Base-by-base conservation (phyloP, 2,329 filamentous ascomycete genomes). In the Colletotrichum limetticola region DNA sequence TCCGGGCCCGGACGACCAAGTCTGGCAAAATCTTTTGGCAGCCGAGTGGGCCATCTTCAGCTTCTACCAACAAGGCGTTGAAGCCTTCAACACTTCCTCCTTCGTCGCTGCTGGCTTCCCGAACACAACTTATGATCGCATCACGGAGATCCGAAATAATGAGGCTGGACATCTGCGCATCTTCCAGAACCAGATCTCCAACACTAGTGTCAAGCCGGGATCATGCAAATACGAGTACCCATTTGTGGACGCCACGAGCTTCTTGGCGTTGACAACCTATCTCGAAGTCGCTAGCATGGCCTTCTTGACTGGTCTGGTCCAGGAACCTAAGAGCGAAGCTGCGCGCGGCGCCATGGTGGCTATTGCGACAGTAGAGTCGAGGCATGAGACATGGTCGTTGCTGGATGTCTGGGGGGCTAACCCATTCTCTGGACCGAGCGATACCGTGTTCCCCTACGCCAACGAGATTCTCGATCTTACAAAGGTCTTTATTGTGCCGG, bases 11-110 rank as follows among this genome's bases (percentile, higher is more conserved):
- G 84, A 86, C 60, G 84, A 86, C 67, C 72, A 81, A 11, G 79
- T 86, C 14, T 86, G 82, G 76, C 85, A 86, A 76, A 86, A 86
- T 70, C 79, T 86, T 3, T 79, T 85, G 1, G 76, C 78, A 28
- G 84, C 84, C 19, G 85, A 86, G 76, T 86, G 84, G 85, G 76
- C 81, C 26, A 84, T 86, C 74, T 86, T 81, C 76, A 76, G 75
- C 52, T 86, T 86, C 76, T 86, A 86, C 76, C 80, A 49, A 49
- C 42, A 49, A n/a, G 42, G 42, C 19, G 42, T 49, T 9, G 42
- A 49, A 22, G 42, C 42, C 42, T 49, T 49, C 42, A 49, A 49
- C 42, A n/a, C 42, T 49, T 49, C 42, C 3, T 49, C 42, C 19
- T 49, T 49, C 19, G 42, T 49, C 42, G 19, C 7, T n/a, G 42